Base-by-base conservation (phyloP, 163 green algal species). In the Scenedesmus sp. region DNA sequence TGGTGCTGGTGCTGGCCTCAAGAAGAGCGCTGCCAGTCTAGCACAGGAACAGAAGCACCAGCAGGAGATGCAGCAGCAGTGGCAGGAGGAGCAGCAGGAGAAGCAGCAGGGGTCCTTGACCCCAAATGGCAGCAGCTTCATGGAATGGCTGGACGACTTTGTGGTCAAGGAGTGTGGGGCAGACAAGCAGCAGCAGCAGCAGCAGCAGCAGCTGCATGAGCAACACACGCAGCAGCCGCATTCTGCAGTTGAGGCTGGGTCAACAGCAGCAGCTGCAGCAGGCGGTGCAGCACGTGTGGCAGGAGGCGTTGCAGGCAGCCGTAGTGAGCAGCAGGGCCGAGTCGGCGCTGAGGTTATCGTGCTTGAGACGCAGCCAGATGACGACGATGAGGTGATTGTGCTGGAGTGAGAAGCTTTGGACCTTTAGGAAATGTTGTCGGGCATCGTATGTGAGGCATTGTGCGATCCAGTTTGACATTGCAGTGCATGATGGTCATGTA, bases 331-430 rank as follows among this genome's bases (percentile, higher is more conserved):
- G 65, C 65, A 76, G 30, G 30, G 7, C 65, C 30, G 30, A 22
- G 65, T 18, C 18, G 65, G 30, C 12, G 30, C 30, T 40, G 30
- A 76, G 30, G 65, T 76, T 37, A 76, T 76, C 18, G 65, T 76
- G 7, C 65, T 76, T 76, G 65, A 76, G 65, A 76, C 65, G 65
- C 65, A 76, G 65, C 65, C 65, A 40, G 65, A 76, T 76, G 65
- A 76, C 12, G 26, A 40, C 3, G 65, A 76, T 40, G 65, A 76
- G 9, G 65, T 76, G 30, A 76, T 76, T 10, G 65, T 76, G 65
- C 65, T 76, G 0, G 65, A 76, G 65, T 76, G 65, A 76, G 20
- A 24, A 20, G 30, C 65, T 40, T 26, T 26, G 65, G 30, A 2
- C 59, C 7, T 35, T n/a, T n/a, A 18, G 18, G 65, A 16, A 76